Evolutionary conservation across 1,284 basidiomycete species (phyloP).

Genomic region (Apiotrichum mycotoxinovorans): DNA sequence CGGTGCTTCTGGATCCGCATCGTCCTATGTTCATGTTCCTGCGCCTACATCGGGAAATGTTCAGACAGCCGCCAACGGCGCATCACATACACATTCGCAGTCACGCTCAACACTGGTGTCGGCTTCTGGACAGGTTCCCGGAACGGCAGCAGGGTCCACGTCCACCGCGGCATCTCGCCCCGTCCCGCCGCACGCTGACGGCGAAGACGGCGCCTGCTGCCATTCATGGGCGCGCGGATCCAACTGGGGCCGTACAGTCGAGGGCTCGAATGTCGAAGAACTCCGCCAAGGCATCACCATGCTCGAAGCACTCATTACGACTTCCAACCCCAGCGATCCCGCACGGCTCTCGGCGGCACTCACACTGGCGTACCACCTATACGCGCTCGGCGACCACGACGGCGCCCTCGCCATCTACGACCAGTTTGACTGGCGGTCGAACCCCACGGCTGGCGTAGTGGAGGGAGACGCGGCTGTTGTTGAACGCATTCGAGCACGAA

Average conservation of each 20-base stretch:
- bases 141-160: background rate
- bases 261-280: background rate
- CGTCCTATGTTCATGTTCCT: slow-evolving; percentile 41
- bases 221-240: slow-evolving; percentile 22
- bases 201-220: slow-evolving; percentile 32
- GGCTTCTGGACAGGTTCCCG: background rate
- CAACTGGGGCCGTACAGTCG: slow-evolving; percentile 7
- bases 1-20: slow-evolving; percentile 21
- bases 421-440: slow-evolving; percentile 56
- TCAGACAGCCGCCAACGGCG: background rate
- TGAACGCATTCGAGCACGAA: slow-evolving; percentile 49
- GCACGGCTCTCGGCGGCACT: slow-evolving; percentile 51
- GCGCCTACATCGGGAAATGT: background rate
- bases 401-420: slow-evolving; percentile 62
- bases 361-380: slow-evolving; percentile 69
- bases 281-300: background rate
- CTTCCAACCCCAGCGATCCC: slow-evolving; percentile 7
- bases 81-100: background rate
- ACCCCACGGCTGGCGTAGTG: slow-evolving; percentile 30
- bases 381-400: slow-evolving; percentile 63
- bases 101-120: background rate
- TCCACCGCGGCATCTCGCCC: background rate
- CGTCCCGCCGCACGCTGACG: slow-evolving; percentile 30
- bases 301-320: background rate
- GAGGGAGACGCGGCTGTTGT: slow-evolving; percentile 47